Conservation (phyloP, 768 basidiomycete genomes). For the Cubamyces lactineus region DNA sequence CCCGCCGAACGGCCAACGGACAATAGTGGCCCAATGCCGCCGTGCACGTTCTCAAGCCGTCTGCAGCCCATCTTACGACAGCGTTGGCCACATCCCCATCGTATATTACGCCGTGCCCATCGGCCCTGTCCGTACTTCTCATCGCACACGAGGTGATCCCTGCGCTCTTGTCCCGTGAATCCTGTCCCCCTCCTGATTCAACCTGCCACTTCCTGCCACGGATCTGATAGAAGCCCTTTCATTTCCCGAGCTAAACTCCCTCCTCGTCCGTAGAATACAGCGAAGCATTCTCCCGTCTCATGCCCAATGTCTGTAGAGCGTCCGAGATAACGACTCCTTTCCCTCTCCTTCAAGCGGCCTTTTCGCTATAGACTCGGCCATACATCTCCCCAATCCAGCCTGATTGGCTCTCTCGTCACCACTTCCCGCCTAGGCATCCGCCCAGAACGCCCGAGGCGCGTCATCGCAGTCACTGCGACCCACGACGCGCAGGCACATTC, state of each 20-base stretch:
- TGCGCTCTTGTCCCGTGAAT: slow-evolving; percentile 15
- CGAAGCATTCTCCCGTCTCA: slow-evolving; percentile 20
- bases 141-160: slow-evolving; percentile 33
- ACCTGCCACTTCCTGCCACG: slow-evolving; percentile 21
- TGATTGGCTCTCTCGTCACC: slow-evolving; percentile 10
- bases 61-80: slow-evolving; percentile 21
- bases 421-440: neutral
- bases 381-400: slow-evolving; percentile 15
- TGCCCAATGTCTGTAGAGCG: slow-evolving; percentile 19
- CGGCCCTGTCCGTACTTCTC: slow-evolving; percentile 19
- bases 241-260: slow-evolving; percentile 28
- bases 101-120: slow-evolving; percentile 18
- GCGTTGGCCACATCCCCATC: slow-evolving; percentile 3
- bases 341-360: slow-evolving; percentile 10
- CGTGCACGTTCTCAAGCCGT: slow-evolving; percentile 20
- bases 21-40: slow-evolving; percentile 13
- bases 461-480: slow-evolving; percentile 1
- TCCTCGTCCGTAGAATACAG: slow-evolving; percentile 25
- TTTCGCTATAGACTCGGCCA: slow-evolving; percentile 26
- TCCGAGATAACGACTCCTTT: slow-evolving; percentile 26
- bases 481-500: neutral
- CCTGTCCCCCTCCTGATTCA: slow-evolving; percentile 9
- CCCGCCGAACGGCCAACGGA: no score
- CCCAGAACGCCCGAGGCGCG: slow-evolving; percentile 16
- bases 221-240: slow-evolving; percentile 35